These are phyloP conservation scores for Botryotinia calthae DNA, from an alignment of 2,329 filamentous ascomycete genomes.

Conservation along the genomic window DNA sequence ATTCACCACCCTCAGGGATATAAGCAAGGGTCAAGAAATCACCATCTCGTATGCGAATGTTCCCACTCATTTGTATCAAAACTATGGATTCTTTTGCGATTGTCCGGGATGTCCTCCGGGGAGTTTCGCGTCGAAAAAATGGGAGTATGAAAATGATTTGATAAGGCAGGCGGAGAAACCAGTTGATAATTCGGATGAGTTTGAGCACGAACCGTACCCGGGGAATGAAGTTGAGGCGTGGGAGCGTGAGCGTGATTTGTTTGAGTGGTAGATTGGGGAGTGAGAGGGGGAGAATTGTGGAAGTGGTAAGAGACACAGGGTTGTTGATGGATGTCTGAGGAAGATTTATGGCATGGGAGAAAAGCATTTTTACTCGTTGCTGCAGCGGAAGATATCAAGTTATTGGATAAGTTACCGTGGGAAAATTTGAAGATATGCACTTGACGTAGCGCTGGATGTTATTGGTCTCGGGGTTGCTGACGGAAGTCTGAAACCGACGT, in stretches of 20 bases:
- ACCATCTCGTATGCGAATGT: conserved; percentile 50
- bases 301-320: background rate
- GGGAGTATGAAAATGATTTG: conserved; percentile 1
- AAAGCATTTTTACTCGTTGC: background rate
- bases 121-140: conserved; percentile 12
- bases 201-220: background rate
- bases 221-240: background rate
- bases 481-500: conserved; percentile 4
- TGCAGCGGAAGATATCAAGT: background rate
- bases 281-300: background rate
- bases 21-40: conserved; percentile 49
- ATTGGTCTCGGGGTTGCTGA: background rate
- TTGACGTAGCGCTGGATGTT: background rate
- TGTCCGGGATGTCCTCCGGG: conserved; percentile 47
- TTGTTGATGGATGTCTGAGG: background rate
- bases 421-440: background rate
- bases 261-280: background rate
- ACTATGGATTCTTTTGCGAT: conserved; percentile 53
- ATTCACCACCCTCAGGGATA: conserved; percentile 42
- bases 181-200: too few relatives aligned
- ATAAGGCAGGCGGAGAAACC: background rate
- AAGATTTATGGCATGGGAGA: background rate
- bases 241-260: background rate
- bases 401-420: background rate
- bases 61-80: conserved; percentile 42